These are phyloP conservation scores for Pythium phragmitis DNA, from an alignment of 352 stramenopile genomes.

Conservation along the genomic window DNA sequence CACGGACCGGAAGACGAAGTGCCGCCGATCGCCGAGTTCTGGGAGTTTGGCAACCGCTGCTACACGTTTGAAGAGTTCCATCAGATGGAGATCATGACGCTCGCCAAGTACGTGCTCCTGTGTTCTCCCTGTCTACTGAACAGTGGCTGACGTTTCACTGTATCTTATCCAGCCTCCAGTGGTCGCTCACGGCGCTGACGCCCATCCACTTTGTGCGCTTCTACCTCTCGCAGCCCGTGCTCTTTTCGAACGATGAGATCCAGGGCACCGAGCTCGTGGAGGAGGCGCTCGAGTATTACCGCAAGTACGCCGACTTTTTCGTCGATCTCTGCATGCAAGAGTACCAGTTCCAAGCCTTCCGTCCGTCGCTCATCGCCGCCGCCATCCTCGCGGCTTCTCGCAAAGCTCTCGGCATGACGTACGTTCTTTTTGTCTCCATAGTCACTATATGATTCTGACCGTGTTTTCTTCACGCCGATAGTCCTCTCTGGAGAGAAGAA, in stretches of 20 bases:
- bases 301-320: constrained; percentile 87
- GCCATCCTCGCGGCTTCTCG: constrained; percentile 73
- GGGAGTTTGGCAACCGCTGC: constrained; percentile 82
- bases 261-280: constrained; percentile 70
- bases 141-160: constrained; percentile 2
- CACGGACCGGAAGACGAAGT: constrained; percentile 78
- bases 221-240: constrained; percentile 72
- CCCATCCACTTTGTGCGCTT: constrained; percentile 83
- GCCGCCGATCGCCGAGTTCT: constrained; percentile 79
- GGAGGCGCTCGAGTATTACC: constrained; percentile 75
- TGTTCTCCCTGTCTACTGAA: neutral
- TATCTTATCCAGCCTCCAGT: constrained; percentile 47
- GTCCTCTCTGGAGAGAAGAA: constrained; percentile 81
- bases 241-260: constrained; percentile 81
- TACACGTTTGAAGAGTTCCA: constrained; percentile 86
- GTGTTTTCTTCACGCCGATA: constrained; percentile 14
- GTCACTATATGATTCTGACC: neutral
- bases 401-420: constrained; percentile 75
- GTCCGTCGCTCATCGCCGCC: constrained; percentile 75
- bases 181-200: constrained; percentile 64
- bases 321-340: constrained; percentile 85
- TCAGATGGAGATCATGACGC: constrained; percentile 60
- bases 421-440: constrained; percentile 13
- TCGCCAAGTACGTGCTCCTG: constrained; percentile 37
- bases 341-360: constrained; percentile 82